Conservation (phyloP, 306 rosid species). For the Cucurbita maxima region DNA sequence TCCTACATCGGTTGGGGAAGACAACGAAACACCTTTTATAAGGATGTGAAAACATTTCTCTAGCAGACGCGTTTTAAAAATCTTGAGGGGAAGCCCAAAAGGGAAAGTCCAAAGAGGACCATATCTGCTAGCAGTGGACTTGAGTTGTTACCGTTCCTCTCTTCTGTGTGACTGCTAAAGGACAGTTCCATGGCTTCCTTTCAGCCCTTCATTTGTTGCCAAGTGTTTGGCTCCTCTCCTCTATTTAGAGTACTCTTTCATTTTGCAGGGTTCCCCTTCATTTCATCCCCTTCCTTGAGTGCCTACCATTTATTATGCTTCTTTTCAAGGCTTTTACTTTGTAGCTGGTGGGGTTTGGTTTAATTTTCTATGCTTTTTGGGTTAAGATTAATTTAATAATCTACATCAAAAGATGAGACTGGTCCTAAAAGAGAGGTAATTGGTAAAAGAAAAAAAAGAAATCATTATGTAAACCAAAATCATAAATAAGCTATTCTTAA, state of each 20-base stretch:
- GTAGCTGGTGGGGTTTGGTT: not conserved
- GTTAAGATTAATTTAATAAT: not conserved
- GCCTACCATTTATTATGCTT: constrained; percentile 1
- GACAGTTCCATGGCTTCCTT: not conserved
- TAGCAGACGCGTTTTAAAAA: too few relatives aligned
- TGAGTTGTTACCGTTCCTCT: not conserved
- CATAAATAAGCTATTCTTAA: not conserved
- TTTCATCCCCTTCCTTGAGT: not conserved
- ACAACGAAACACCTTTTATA: too few relatives aligned
- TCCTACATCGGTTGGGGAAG: too few relatives aligned
- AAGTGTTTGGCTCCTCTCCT: constrained; percentile 7
- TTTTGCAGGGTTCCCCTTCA: not conserved
- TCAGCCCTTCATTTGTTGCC: not conserved
- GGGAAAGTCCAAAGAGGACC: too few relatives aligned
- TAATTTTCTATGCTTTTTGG: not conserved
- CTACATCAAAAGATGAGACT: not conserved
- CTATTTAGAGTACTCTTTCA: not conserved
- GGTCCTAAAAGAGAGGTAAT: not conserved
- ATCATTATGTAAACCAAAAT: not conserved
- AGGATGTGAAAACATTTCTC: too few relatives aligned
- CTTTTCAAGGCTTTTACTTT: not conserved
- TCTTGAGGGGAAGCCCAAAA: too few relatives aligned
- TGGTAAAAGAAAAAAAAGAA: not conserved
- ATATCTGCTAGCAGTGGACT: too few relatives aligned
- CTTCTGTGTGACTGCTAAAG: not conserved